phyloP scores from a whole-genome alignment of 2,329 filamentous ascomycete genomes.

The Venturia nashicola region DNA sequence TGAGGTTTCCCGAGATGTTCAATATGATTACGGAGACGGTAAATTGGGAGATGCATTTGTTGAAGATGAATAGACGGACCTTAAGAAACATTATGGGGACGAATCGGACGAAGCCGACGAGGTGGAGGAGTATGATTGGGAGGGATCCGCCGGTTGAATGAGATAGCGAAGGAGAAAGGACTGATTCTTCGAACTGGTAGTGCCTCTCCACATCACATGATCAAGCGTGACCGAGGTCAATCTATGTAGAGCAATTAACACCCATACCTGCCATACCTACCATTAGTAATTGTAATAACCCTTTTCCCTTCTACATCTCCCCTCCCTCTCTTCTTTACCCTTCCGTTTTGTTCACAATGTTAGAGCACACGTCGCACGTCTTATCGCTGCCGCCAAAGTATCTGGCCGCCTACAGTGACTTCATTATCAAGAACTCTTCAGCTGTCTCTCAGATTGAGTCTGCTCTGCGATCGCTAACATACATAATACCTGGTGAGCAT shows the following conservation, averaged over 20 bases:
- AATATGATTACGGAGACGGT: neutral
- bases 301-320: neutral
- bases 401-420: slow-evolving; percentile 67
- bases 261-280: neutral
- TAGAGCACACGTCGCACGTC: neutral
- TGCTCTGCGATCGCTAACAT: slow-evolving; percentile 80
- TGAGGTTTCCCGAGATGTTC: neutral
- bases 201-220: neutral
- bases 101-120: neutral
- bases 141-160: neutral
- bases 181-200: too few relatives aligned
- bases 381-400: slow-evolving; percentile 42
- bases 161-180: too few relatives aligned
- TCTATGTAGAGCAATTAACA: neutral
- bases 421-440: slow-evolving; percentile 88
- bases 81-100: neutral
- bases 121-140: slow-evolving; percentile 1
- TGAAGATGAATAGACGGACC: neutral
- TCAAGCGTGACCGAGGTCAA: neutral
- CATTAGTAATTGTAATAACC: neutral
- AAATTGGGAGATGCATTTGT: neutral
- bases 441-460: slow-evolving; percentile 94
- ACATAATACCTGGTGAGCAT: slow-evolving; percentile 71
- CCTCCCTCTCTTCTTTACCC: neutral
- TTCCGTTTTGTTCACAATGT: neutral